Conservation (phyloP, 495 filamentous ascomycete genomes). For the Chaetomidium leptoderma region DNA sequence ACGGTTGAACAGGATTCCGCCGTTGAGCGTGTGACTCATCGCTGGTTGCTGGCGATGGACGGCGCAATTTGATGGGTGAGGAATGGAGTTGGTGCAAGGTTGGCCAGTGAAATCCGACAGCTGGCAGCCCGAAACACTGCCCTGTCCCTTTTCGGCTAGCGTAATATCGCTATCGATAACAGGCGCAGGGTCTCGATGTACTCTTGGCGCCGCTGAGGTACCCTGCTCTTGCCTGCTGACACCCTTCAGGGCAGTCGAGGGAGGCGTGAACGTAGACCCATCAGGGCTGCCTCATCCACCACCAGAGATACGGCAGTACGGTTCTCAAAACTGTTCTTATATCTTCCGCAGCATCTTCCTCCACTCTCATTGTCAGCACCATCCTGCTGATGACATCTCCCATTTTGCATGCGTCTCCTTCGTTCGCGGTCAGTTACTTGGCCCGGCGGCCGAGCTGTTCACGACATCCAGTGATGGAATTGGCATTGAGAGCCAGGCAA, state of each 20-base stretch:
- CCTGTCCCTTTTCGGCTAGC: neutral
- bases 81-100: neutral
- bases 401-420: no score
- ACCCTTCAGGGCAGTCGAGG: neutral
- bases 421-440: no score
- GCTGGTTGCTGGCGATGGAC: neutral
- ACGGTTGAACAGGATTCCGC: neutral
- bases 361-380: no score
- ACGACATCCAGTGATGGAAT: no score
- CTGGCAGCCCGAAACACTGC: neutral
- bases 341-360: no score
- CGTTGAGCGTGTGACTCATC: constrained; percentile 16
- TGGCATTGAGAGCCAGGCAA: no score
- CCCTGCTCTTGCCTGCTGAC: constrained; percentile 1
- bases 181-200: constrained; percentile 4
- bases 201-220: constrained; percentile 7
- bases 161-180: constrained; percentile 1
- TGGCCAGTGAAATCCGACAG: neutral
- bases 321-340: neutral
- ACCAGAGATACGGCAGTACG: no score
- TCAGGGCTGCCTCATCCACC: neutral
- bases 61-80: neutral
- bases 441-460: no score
- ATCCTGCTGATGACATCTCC: no score
- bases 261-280: neutral